phyloP scores from a whole-genome alignment of 148 eudicot genomes.

The Rhododendron ovatum region DNA sequence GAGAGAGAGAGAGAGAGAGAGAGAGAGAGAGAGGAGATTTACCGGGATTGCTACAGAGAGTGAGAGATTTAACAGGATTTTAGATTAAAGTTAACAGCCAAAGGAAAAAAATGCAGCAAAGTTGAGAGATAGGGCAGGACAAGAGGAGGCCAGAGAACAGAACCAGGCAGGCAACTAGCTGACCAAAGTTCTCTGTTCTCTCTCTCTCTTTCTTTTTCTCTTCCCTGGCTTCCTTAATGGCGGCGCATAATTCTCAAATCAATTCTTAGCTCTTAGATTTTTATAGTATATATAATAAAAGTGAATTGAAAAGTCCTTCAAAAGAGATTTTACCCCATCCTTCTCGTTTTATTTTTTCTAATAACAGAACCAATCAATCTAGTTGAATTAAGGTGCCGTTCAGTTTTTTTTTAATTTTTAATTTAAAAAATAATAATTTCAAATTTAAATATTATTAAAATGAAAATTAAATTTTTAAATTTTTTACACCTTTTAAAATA shows the following conservation, averaged over 20 bases:
- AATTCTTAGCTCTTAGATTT: too few relatives aligned
- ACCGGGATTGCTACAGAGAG: neutral
- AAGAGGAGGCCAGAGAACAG: neutral
- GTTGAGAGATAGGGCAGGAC: neutral
- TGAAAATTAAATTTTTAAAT: too few relatives aligned
- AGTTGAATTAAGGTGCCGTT: neutral
- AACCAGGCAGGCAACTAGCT: neutral
- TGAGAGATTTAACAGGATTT: neutral
- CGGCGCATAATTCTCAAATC: too few relatives aligned
- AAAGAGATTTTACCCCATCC: neutral
- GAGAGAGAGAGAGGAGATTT: neutral
- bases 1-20: slow-evolving; percentile 2
- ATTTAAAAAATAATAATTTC: too few relatives aligned
- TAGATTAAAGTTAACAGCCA: neutral
- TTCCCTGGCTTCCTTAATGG: neutral
- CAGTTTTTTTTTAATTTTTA: too few relatives aligned
- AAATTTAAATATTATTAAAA: too few relatives aligned
- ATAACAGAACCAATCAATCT: neutral
- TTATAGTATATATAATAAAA: too few relatives aligned
- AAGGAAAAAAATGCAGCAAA: neutral
- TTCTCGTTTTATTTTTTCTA: neutral
- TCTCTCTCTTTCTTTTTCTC: neutral
- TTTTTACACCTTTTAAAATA: too few relatives aligned
- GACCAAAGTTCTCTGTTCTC: neutral
- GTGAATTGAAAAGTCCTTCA: too few relatives aligned